Evolutionary conservation across 495 filamentous ascomycete species (phyloP), one percentile per base, ranked within the genome.

Genomic region (Penicillium samsonianum): DNA sequence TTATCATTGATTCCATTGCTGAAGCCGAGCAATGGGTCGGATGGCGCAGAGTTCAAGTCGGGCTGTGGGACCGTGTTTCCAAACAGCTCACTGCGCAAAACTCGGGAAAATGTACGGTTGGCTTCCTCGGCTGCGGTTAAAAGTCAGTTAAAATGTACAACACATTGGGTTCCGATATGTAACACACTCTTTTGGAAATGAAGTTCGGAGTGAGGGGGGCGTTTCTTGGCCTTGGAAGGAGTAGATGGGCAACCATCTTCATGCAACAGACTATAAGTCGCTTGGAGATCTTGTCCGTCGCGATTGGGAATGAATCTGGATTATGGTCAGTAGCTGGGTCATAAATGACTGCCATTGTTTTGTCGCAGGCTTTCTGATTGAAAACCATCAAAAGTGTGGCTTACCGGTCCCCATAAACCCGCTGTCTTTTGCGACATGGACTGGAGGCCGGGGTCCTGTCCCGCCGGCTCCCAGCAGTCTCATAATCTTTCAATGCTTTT

Each of bases 231-330:
- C 68, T 86, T 89, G 0, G 91, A 91, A 1, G 94, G 93, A 1
- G 93, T 95, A 11, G 94, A 87, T 16, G 93, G 92, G 35, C 93
- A 96, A 14, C 87, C 89, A 67, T 96, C 90, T 47, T 96, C 92
- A 65, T 94, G 89, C 20, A 97, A 79, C 53, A 98, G 79, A 68
- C 84, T 93, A 69, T 91, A 98, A 63, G 91, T 92, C 31, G 94
- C 90, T 64, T 92, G 89, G 22, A 97, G 76, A 69, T 98, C 95
- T 68, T 95, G 91, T 8, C 95, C 94, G 50, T 92, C 88, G 14
- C 94, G 87, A 67, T 94, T 92, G 30, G 95, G 95, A 60, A 98
- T 98, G 66, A 98, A 98, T 64, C 92, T 96, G 33, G 33, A 37
- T 31, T 22, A 23, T 20, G 20, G 35, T 54, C 40, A 62, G 56